Evolutionary conservation across 148 eudicot genomes (phyloP), one percentile per base, ranked within the genome.

Genomic region (Vaccinium vitisidaea): DNA sequence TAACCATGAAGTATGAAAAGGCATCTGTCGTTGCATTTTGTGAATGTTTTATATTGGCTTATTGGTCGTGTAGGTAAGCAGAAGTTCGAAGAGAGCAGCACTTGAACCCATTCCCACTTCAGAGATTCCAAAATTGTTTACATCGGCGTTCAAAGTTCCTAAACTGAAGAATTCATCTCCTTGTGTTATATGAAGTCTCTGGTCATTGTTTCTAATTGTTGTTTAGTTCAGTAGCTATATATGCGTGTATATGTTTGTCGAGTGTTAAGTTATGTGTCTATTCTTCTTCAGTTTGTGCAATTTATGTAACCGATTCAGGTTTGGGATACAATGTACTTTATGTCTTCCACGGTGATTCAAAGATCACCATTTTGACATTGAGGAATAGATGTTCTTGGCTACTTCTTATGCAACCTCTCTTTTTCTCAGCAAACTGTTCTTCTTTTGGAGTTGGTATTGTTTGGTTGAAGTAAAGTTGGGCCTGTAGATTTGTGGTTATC

Each of bases 81-180:
- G 70, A 59, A 77, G 84, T 65, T 53, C 79, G 53, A 86, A 84
- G 80, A 81, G 86, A 83, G 84, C 84, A 82, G 82, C 88, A 84
- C 77, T 58, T 63, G 84, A 71, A 4, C 18, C 71, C 63, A 8
- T 75, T 79, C 83, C 25, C 67, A 80, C 84, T 83, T 69, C 86
- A 30, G 90, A 84, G 15, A 86, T 93, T 52, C 93, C 96, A 6
- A 91, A 84, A 79, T 79, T 93, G 86, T 93, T 93, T 84, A 88
- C 90, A 15, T 92, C 94, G 18, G 80, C 88, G 15, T 93, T 93
- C 85, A 93, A 90, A 81, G 87, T 92, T 53, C 96, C 96, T 19
- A 92, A 92, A 85, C 74, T 93, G 86, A 92, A 90, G 86, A 78
- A 70, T 80, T 80, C 84, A 46, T 83, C 90, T 77, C 92, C 94